Evolutionary conservation across 352 stramenopile species (phyloP), one percentile per base, ranked within the genome.

Genomic region (Phytophthora pinifolia): DNA sequence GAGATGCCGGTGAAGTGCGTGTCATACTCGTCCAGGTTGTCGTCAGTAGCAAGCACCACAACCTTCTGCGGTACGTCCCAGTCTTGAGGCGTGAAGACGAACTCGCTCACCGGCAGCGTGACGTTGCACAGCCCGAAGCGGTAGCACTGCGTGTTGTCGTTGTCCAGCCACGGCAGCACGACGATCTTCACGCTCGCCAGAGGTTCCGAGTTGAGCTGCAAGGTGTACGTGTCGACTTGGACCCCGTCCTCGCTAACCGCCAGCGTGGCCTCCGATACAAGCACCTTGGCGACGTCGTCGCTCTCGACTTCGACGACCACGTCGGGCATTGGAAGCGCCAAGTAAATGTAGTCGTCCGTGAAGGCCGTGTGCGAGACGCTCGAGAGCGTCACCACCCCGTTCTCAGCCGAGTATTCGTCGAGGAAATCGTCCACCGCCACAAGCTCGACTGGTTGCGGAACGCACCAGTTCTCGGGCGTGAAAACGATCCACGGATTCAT

Each of bases 401-500:
- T 73, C 29, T 64, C 12, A 4, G 62, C 33, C 7, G 75, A 78
- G 13, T 42, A 43, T 22, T 92, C 82, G 12, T 90, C 82, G 0
- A 92, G 42, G 15, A 54, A 78, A 42, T 92, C 82, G 42, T 90
- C 71, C 9, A 87, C 74, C 6, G 74, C 59, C 2, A 54, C 36
- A 1, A 92, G 65, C 9, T 60, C 22, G 3, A 92, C 72, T 33
- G 46, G 57, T 39, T 92, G 78, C 0, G 78, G 74, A 12, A 74
- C 6, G 48, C 78, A 92, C 83, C 83, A 92, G 37, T 90, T 80
- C 39, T 73, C 65, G 0, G 76, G 76, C 0, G 77, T 79, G 67
- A 89, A 89, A 10, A 89, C 74, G 29, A 89, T 72, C 72, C 78
- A 86, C n/a, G 83, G 83, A 29, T 83, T 85, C 29, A 69, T 33